Conservation (phyloP, 106 monocot genomes). For the Apostasia shenzhenica region DNA sequence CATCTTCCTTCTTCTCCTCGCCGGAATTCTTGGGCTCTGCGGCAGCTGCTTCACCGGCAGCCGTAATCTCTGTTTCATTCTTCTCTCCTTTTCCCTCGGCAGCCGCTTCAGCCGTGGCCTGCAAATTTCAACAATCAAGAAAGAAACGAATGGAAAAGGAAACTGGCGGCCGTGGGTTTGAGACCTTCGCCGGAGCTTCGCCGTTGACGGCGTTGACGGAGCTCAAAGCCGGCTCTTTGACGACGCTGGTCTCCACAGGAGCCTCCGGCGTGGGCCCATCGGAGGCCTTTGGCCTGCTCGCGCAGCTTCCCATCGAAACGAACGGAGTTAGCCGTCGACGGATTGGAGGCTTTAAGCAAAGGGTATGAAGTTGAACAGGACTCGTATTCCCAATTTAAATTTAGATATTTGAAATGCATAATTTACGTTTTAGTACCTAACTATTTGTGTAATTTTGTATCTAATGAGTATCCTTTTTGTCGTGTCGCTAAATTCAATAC, state of each 20-base stretch:
- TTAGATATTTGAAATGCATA: too few species aligned
- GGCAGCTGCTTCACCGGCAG: constrained; percentile 23
- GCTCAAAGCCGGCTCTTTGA: constrained; percentile 1
- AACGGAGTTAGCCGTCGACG: not conserved
- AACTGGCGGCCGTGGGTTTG: not conserved
- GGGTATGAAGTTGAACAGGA: too few species aligned
- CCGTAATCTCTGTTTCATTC: constrained; percentile 6
- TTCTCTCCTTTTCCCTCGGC: not conserved
- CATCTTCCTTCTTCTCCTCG: constrained; percentile 6
- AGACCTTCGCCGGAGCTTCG: constrained; percentile 1
- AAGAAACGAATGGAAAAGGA: not conserved
- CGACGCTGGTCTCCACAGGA: not conserved
- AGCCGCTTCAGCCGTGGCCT: constrained; percentile 14
- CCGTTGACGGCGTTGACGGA: not conserved
- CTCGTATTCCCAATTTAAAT: too few species aligned
- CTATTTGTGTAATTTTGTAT: too few species aligned
- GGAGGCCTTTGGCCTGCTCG: constrained; percentile 12
- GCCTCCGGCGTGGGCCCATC: constrained; percentile 10
- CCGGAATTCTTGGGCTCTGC: constrained; percentile 18
- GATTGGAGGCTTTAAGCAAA: not conserved
- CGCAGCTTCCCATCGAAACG: constrained; percentile 28
- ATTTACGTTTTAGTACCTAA: too few species aligned
- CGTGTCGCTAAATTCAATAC: too few species aligned
- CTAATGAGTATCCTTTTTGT: too few species aligned
- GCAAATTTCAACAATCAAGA: not conserved